These are phyloP conservation scores for Blepharisma japonicum DNA, from an alignment of 73 alveolate species.

Conservation along the genomic window DNA sequence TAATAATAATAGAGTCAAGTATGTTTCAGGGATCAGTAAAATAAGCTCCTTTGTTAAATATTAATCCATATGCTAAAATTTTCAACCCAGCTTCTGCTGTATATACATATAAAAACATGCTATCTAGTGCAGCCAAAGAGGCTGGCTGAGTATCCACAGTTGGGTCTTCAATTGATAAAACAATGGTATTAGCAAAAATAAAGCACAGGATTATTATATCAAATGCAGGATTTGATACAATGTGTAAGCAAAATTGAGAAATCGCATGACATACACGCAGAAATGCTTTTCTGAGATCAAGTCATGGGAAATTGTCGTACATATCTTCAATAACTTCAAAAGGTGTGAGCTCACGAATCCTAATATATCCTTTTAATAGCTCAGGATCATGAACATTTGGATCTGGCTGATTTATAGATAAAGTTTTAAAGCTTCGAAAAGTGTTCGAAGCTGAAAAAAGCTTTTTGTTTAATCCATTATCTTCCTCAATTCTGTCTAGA, in stretches of 20 bases:
- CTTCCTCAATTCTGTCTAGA: no score
- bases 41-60: conserved; percentile 48
- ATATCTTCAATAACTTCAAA: neutral
- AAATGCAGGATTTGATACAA: neutral
- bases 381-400: neutral
- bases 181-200: neutral
- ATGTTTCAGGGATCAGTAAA: conserved; percentile 73
- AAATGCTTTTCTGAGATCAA: conserved; percentile 23
- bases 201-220: neutral
- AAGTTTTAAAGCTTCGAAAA: no score
- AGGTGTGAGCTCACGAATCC: neutral
- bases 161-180: neutral
- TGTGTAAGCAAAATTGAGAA: neutral
- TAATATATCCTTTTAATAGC: conserved; percentile 1
- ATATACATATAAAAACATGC: conserved; percentile 46
- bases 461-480: no score
- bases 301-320: neutral
- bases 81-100: conserved; percentile 56
- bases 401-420: no score
- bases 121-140: neutral
- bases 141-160: neutral
- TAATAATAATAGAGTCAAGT: conserved; percentile 64
- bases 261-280: neutral
- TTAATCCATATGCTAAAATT: conserved; percentile 61
- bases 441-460: no score